Evolutionary conservation across 371 early-diverging fungal genomes (phyloP), one percentile per base, ranked within the genome.

Genomic region (Nematocida parisii): DNA sequence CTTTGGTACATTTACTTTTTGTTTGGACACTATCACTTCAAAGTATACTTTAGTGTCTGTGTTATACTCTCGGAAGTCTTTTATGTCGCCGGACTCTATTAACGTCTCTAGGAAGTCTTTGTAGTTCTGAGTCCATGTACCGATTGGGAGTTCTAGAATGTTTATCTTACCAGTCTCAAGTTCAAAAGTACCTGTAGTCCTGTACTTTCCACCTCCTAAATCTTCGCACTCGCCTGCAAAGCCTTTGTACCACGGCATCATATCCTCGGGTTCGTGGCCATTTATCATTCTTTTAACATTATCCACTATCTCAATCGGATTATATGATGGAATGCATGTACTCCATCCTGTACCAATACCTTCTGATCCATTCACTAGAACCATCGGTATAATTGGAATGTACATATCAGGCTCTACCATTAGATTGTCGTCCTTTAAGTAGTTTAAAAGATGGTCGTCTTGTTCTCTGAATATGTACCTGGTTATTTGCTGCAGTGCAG

Each of bases 311-410:
- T 98, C 97, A n/a, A 84, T 84, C 3, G 97, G 98, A 84, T 93
- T 94, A 85, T 91, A 93, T 81, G 90, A 90, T 33, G 91, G 91
- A 75, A 91, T 90, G 33, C 81, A 84, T 39, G 90, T 89, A 44
- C 88, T 86, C 90, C 91, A 91, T 0, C 91, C 99, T 13, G 98
- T 99, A 47, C 99, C 98, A 73, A 99, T 98, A 81, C 99, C 99
- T 40, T 95, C 94, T 1, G 92, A 90, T 40, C 98, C 98, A 86
- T 99, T 99, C 7, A 97, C 90, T 22, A 98, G 88, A 0, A 98
- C 90, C 93, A 96, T 92, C 0, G 99, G 99, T 3, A 98, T 84
- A 47, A 98, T 91, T 0, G 99, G 99, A 6, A 97, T 87, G 87
- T 94, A 95, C 93, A 93, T 97, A 72, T 91, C 90, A 11, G 99